Evolutionary conservation across 768 basidiomycete genomes (phyloP).

Genomic region (Xerocomellus amylosporus): DNA sequence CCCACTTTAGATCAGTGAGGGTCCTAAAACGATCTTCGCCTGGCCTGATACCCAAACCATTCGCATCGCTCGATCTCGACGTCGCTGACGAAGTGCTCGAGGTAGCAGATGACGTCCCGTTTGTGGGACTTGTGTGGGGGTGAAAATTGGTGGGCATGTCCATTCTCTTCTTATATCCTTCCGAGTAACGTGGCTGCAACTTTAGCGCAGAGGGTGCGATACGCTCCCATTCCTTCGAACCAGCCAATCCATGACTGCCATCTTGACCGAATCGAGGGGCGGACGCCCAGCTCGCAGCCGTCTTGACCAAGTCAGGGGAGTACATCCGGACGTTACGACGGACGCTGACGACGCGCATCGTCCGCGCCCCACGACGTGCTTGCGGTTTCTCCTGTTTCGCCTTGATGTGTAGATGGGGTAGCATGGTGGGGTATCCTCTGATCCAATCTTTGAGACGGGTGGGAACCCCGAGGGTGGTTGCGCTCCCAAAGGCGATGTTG

Average conservation of each 20-base stretch:
- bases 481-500: slow-evolving; percentile 42
- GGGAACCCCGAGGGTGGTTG: slow-evolving; percentile 68
- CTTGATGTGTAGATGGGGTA: slow-evolving; percentile 56
- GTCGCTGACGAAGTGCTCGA: slow-evolving; percentile 41
- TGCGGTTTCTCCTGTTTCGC: slow-evolving; percentile 52
- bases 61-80: slow-evolving; percentile 33
- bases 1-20: slow-evolving; percentile 87
- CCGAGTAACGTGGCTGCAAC: slow-evolving; percentile 66
- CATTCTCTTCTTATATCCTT: slow-evolving; percentile 75
- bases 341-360: slow-evolving; percentile 74
- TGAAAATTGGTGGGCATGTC: slow-evolving; percentile 59
- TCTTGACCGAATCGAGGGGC: slow-evolving; percentile 29
- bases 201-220: slow-evolving; percentile 63
- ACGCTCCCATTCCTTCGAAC: slow-evolving; percentile 75
- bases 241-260: slow-evolving; percentile 39
- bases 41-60: slow-evolving; percentile 36
- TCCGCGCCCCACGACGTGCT: slow-evolving; percentile 72
- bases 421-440: slow-evolving; percentile 79
- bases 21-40: slow-evolving; percentile 74
- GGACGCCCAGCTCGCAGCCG: slow-evolving; percentile 48
- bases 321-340: slow-evolving; percentile 85
- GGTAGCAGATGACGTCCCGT: slow-evolving; percentile 38
- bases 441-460: slow-evolving; percentile 90
- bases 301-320: slow-evolving; percentile 78
- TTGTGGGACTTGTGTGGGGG: slow-evolving; percentile 40